These are phyloP conservation scores for Nitzschia sp. DNA, from an alignment of 108 stramenopile genomes.

Conservation along the genomic window DNA sequence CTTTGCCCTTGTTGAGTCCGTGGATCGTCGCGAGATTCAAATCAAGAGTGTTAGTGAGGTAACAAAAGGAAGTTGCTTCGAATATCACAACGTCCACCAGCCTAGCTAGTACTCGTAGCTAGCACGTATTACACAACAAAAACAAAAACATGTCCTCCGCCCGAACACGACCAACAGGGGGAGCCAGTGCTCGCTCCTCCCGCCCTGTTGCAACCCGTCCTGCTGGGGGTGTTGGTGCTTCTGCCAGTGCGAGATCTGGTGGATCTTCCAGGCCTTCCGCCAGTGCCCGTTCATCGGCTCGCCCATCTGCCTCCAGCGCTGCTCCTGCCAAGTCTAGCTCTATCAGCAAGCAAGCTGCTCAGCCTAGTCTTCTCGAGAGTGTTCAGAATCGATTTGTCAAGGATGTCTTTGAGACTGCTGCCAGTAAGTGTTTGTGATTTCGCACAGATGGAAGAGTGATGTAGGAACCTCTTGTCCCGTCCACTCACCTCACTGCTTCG, in stretches of 20 bases:
- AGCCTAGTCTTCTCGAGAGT: constrained; percentile 38
- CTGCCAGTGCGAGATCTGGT: background rate
- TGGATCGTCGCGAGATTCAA: too few species aligned
- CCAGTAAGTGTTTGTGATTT: constrained; percentile 31
- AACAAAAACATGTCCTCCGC: constrained; percentile 14
- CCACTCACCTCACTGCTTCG: too few species aligned
- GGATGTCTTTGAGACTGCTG: constrained; percentile 50
- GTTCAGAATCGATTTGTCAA: constrained; percentile 49
- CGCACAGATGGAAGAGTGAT: too few species aligned
- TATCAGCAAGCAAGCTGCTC: constrained; percentile 12
- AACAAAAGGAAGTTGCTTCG: too few species aligned
- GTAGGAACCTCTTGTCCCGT: too few species aligned
- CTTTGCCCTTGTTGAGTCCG: too few species aligned
- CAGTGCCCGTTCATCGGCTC: background rate
- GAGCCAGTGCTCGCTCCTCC: too few species aligned
- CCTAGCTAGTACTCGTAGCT: too few species aligned
- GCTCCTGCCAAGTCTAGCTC: background rate
- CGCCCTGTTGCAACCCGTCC: background rate
- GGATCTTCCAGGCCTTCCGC: background rate
- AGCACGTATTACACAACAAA: too few species aligned
- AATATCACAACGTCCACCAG: too few species aligned
- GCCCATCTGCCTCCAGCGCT: background rate
- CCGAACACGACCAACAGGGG: constrained; percentile 1
- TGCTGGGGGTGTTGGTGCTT: background rate
- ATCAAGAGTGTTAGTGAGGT: too few species aligned